phyloP scores from a whole-genome alignment of 768 basidiomycete species.

The Collybiopsis confluens region DNA sequence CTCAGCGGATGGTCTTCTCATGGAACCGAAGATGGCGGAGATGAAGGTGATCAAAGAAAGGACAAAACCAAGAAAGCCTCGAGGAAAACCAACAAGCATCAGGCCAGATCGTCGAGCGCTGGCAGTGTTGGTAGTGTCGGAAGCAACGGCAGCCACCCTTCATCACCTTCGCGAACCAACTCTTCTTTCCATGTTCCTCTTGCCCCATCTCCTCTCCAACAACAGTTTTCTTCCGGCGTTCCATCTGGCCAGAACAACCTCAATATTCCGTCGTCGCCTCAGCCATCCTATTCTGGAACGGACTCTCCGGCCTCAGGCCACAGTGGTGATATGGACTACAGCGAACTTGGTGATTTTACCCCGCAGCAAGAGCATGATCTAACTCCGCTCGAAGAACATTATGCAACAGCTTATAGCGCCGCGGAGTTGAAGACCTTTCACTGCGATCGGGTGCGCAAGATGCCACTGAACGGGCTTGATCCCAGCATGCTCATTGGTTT shows the following conservation, averaged over 20 bases:
- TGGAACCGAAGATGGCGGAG: constrained; percentile 3
- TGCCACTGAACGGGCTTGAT: constrained; percentile 86
- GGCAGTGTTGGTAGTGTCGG: constrained; percentile 6
- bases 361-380: constrained; percentile 16
- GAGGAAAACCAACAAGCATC: neutral
- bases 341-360: constrained; percentile 28
- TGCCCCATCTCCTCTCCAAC: constrained; percentile 63
- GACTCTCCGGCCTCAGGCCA: constrained; percentile 7
- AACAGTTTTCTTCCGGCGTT: constrained; percentile 45
- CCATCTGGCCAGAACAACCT: constrained; percentile 4
- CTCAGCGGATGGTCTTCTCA: neutral
- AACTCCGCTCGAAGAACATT: constrained; percentile 57
- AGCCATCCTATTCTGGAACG: constrained; percentile 10
- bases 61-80: constrained; percentile 16
- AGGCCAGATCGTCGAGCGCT: constrained; percentile 6
- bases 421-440: constrained; percentile 86
- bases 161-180: constrained; percentile 47
- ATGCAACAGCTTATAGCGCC: constrained; percentile 66
- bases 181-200: constrained; percentile 57
- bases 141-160: constrained; percentile 27
- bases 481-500: constrained; percentile 98
- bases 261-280: constrained; percentile 24
- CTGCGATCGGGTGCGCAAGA: constrained; percentile 94
- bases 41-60: constrained; percentile 15
- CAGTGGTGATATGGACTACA: constrained; percentile 26